Conservation (phyloP, 2,329 filamentous ascomycete genomes). For the Pseudogymnoascus sp. region DNA sequence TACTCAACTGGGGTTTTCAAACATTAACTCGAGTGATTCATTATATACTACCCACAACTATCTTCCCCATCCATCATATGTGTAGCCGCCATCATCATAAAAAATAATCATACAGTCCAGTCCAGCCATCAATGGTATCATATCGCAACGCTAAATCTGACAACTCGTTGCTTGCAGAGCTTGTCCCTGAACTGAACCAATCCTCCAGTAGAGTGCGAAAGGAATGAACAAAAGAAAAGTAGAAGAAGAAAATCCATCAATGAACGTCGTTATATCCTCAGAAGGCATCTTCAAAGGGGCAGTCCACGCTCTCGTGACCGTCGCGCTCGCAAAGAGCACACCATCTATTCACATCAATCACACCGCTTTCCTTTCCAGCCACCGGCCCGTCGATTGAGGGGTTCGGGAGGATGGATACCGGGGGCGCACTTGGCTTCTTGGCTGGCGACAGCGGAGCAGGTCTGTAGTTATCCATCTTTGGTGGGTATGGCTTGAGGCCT, state of each 20-base stretch:
- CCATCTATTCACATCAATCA: constrained; percentile 83
- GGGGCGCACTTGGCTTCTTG: constrained; percentile 29
- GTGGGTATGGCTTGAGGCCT: constrained; percentile 33
- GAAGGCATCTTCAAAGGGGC: constrained; percentile 79
- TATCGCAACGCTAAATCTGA: constrained; percentile 9
- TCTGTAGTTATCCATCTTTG: constrained; percentile 37
- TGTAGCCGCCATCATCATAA: constrained; percentile 3
- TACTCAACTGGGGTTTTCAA: not conserved
- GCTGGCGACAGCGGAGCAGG: constrained; percentile 48
- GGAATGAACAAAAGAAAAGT: not conserved
- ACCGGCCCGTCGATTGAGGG: constrained; percentile 59
- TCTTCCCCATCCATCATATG: not conserved
- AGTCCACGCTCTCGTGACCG: constrained; percentile 92
- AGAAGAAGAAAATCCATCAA: not conserved
- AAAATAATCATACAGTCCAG: constrained; percentile 3
- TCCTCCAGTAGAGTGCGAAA: constrained; percentile 1
- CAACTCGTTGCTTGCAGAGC: constrained; percentile 4
- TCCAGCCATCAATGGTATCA: constrained; percentile 9
- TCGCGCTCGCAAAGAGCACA: constrained; percentile 94
- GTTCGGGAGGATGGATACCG: constrained; percentile 47
- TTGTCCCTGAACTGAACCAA: constrained; percentile 8
- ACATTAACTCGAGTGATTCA: constrained; percentile 5
- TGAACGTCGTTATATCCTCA: constrained; percentile 27
- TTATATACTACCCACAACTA: constrained; percentile 3
- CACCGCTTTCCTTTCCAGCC: constrained; percentile 68